phyloP scores from a whole-genome alignment of 768 basidiomycete species.

The Hortiboletus flavorubellus region DNA sequence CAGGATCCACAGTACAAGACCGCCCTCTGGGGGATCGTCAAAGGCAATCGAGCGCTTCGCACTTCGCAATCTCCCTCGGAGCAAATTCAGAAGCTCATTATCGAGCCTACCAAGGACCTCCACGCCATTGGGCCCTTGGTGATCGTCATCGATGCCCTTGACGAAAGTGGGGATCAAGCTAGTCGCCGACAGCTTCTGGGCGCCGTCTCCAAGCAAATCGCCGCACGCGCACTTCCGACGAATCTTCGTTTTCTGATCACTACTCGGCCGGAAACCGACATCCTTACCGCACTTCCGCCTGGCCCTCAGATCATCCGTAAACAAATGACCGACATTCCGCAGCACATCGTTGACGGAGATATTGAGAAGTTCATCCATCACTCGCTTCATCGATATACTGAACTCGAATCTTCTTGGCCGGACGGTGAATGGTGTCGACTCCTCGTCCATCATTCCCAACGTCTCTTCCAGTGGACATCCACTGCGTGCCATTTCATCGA shows the following conservation, averaged over 20 bases:
- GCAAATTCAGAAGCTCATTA: slow-evolving; percentile 11
- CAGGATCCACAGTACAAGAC: slow-evolving; percentile 4
- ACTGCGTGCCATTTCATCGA: slow-evolving; percentile 11
- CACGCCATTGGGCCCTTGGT: background rate
- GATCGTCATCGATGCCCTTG: slow-evolving; percentile 22
- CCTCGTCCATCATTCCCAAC: slow-evolving; percentile 17
- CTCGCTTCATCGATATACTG: background rate
- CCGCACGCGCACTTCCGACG: slow-evolving; percentile 3
- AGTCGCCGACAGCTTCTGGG: slow-evolving; percentile 15
- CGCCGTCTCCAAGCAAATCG: background rate
- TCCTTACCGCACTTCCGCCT: background rate
- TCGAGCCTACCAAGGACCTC: background rate
- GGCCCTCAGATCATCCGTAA: background rate
- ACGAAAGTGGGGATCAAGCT: slow-evolving; percentile 14
- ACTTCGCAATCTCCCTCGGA: background rate
- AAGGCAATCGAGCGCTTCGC: background rate
- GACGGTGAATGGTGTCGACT: slow-evolving; percentile 13
- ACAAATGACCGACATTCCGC: background rate
- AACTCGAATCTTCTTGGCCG: background rate
- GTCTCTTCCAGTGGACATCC: slow-evolving; percentile 23
- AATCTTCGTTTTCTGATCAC: slow-evolving; percentile 21
- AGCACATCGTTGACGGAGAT: background rate
- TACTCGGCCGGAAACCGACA: slow-evolving; percentile 15
- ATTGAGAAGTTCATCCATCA: slow-evolving; percentile 1
- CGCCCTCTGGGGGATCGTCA: no score